phyloP scores from a whole-genome alignment of 371 early-diverging fungal genomes.

The Rhizopus microsporus region DNA sequence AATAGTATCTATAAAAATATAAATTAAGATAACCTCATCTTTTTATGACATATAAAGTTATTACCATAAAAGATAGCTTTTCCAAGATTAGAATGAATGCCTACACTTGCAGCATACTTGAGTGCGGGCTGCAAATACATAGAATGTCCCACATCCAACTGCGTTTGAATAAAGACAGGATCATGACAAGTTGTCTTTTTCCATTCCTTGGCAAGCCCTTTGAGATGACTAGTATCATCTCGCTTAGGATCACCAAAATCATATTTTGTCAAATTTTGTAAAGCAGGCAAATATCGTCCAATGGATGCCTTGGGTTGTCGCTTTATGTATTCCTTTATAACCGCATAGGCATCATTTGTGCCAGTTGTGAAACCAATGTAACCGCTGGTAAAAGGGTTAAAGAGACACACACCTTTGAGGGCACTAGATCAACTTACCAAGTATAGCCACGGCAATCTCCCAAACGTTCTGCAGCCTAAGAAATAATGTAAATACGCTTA shows the following conservation, averaged over 20 bases:
- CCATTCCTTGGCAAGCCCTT: slow-evolving; percentile 37
- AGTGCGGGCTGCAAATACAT: slow-evolving; percentile 51
- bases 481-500: background rate
- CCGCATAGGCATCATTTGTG: slow-evolving; percentile 18
- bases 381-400: slow-evolving; percentile 32
- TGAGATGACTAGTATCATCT: slow-evolving; percentile 27
- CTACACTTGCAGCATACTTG: slow-evolving; percentile 42
- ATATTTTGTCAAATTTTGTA: slow-evolving; percentile 32
- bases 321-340: slow-evolving; percentile 49
- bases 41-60: background rate
- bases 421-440: slow-evolving; percentile 25
- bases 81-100: slow-evolving; percentile 44
- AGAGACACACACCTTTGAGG: background rate
- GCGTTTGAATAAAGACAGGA: slow-evolving; percentile 42
- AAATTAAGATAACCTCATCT: background rate
- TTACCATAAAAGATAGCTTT: slow-evolving; percentile 55
- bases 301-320: slow-evolving; percentile 29
- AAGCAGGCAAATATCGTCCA: slow-evolving; percentile 33
- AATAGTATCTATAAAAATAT: slow-evolving; percentile 40
- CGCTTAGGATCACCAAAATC: slow-evolving; percentile 36
- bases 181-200: slow-evolving; percentile 36
- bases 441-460: slow-evolving; percentile 54
- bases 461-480: slow-evolving; percentile 38
- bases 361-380: slow-evolving; percentile 50
- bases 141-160: slow-evolving; percentile 41